A percentile compares a stretch with the other conserved stretches of the same genome.
These are phyloP conservation scores for Nyssa sinensis DNA, from an alignment of 148 eudicot genomes.

Conservation along the genomic window DNA sequence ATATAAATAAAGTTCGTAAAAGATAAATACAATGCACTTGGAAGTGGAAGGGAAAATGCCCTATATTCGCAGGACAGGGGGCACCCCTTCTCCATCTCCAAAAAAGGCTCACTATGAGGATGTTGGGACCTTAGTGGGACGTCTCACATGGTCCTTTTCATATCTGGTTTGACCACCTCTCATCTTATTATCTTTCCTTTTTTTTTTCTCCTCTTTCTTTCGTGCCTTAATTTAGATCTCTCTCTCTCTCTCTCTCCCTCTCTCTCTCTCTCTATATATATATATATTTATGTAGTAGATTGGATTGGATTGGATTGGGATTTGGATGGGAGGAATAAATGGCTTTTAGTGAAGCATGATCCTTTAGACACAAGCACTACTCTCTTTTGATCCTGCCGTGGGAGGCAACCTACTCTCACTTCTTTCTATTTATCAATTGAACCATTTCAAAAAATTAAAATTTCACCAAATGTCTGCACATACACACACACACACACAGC, in stretches of 20 bases:
- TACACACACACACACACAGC: too few species aligned
- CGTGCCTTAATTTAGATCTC: too few species aligned
- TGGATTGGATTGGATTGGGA: constrained; percentile 29
- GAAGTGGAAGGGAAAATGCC: constrained; percentile 1
- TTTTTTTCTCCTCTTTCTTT: too few species aligned
- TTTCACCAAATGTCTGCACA: too few species aligned
- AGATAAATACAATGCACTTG: constrained; percentile 6
- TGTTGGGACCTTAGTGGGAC: constrained; percentile 11
- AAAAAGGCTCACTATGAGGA: constrained; percentile 7
- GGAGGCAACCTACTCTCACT: too few species aligned
- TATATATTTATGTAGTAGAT: constrained; percentile 18
- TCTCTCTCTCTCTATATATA: too few species aligned
- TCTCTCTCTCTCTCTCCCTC: too few species aligned
- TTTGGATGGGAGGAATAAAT: too few species aligned
- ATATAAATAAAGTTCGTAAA: not conserved
- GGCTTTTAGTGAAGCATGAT: constrained; percentile 34
- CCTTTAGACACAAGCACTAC: constrained; percentile 37
- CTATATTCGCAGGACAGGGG: constrained; percentile 10
- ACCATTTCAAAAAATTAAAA: too few species aligned
- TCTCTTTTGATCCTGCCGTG: constrained; percentile 20
- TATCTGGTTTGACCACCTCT: constrained; percentile 8
- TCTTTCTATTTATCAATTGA: too few species aligned
- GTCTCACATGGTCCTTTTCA: constrained; percentile 11
- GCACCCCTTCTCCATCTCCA: not conserved
- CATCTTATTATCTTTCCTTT: too few species aligned